Base-by-base conservation (phyloP, 2,329 filamentous ascomycete species). In the Geoglossum cookeanum region DNA sequence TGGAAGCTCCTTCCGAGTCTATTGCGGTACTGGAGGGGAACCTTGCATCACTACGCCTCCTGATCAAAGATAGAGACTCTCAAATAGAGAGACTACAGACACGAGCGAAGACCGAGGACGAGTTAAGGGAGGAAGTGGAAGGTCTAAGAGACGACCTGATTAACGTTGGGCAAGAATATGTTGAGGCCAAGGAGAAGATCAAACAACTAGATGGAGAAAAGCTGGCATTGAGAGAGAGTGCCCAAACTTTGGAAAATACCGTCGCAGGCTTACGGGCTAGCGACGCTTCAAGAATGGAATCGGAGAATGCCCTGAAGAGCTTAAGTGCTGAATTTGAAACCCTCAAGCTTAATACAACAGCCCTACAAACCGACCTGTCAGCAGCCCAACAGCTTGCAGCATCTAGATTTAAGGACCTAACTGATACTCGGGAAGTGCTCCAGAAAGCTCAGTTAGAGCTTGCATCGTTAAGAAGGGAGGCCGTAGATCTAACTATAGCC, bases 361-460 rank as follows among this genome's bases (percentile, higher is more conserved):
- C 78, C 0, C 69, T 96, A 17, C 83, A 94, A 65, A 87, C 84
- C 0, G 91, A 98, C 65, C 76, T 97, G 2, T 84, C 82, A 1
- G 89, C 89, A 1, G 85, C 90, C 0, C 83, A 96, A 67, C 82
- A 94, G 68, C 77, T 97, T 11, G 88, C 92, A 0, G 84, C 94
- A 60, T 84, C 80, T 15, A 78, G 92, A 33, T 97, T 89, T 73
- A 94, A 89, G 68, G 90, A 97, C 59, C 73, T 96, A 1, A 83
- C 83, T 0, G 86, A 94, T 32, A 73, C 95, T 51, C 79, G 84
- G 22, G 85, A 91, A 60, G 75, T 90, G 1, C 70, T 96, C 33
- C 83, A 89, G 62, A 94, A 92, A 67, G 79, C 85, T 0, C 90
- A 96, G 65, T 85, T 88, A 0, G 91, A 98, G 69, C 73, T 97